These are phyloP conservation scores for Chrysoporthe austroafricana DNA, from an alignment of 2,329 filamentous ascomycete genomes.

Conservation along the genomic window DNA sequence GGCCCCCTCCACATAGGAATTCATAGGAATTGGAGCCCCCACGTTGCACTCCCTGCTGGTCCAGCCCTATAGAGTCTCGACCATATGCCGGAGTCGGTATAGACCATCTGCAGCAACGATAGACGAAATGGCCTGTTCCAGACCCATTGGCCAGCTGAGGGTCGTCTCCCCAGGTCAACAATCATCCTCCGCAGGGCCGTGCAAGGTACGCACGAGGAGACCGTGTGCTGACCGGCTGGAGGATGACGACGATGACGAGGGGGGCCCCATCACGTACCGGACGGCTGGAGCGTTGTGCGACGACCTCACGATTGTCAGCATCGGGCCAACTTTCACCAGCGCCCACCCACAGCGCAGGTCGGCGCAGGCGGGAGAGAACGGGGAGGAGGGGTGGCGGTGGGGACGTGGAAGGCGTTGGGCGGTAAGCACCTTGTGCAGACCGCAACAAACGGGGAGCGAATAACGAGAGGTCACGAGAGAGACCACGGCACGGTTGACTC, in stretches of 20 bases:
- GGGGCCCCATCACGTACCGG: neutral
- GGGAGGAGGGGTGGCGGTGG: neutral
- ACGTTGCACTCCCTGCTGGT: neutral
- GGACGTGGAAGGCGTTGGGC: neutral
- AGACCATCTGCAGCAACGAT: neutral
- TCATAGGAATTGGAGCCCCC: neutral
- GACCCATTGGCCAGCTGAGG: neutral
- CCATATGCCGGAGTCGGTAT: neutral
- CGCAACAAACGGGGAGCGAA: neutral
- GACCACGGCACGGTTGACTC: neutral
- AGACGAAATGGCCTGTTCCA: neutral
- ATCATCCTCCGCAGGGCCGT: neutral
- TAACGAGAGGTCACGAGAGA: neutral
- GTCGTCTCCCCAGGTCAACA: neutral
- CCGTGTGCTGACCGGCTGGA: neutral
- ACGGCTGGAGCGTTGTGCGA: neutral
- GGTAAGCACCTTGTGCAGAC: slow-evolving; percentile 5
- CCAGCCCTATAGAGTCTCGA: neutral
- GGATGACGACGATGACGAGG: neutral
- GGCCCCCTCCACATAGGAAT: neutral
- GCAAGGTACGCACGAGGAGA: neutral
- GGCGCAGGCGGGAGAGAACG: neutral
- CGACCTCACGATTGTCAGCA: slow-evolving; percentile 1
- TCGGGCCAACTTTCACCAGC: slow-evolving; percentile 1
- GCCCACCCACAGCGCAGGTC: neutral